Conservation (phyloP, 2,329 filamentous ascomycete genomes). For the Pseudopithomyces maydicus region DNA sequence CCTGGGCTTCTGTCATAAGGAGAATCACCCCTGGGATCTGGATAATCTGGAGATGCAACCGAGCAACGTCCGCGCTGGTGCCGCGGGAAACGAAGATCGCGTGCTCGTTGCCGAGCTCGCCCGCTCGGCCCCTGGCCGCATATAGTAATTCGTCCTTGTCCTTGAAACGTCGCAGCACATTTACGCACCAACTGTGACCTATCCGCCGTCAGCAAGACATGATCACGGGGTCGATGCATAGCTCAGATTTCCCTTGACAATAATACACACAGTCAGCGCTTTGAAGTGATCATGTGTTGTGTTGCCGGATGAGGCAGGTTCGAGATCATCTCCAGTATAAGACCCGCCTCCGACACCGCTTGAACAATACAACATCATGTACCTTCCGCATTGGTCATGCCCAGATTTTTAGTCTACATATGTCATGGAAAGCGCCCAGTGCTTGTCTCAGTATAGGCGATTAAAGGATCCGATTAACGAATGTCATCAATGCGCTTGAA, state of each 20-base stretch:
- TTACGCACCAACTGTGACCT: background rate
- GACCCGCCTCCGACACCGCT: background rate
- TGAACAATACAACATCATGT: background rate
- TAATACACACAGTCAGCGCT: background rate
- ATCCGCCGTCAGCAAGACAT: background rate
- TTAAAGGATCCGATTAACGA: background rate
- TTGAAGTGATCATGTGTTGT: background rate
- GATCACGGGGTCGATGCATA: background rate
- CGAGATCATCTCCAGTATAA: background rate
- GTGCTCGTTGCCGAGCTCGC: background rate
- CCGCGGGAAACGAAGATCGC: background rate
- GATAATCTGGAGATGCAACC: background rate
- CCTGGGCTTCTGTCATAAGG: background rate
- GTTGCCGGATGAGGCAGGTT: constrained; percentile 3
- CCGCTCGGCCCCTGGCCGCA: background rate
- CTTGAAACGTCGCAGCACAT: background rate
- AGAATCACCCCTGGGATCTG: background rate
- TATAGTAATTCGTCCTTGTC: background rate
- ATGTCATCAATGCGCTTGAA: background rate
- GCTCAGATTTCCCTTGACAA: background rate
- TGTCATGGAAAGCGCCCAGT: background rate
- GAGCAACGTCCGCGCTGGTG: background rate
- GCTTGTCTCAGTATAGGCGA: background rate
- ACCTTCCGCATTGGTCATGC: constrained; percentile 4
- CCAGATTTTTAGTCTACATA: constrained; percentile 1